Evolutionary conservation across 805 yeast genomes (phyloP).

Genomic region (Candida wancherniae): DNA sequence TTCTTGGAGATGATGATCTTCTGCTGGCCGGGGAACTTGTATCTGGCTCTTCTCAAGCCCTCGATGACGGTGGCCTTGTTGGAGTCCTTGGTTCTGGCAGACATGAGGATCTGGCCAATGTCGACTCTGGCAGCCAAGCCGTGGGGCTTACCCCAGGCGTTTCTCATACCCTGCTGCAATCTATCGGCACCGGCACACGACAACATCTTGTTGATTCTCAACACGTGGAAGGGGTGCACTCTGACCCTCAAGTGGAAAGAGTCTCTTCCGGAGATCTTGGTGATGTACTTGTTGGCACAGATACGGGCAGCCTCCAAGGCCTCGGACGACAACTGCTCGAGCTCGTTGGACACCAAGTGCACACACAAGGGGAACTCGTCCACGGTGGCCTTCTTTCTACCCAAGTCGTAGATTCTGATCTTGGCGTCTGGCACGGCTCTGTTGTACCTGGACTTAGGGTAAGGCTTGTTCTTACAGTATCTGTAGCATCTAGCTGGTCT

Average conservation of each 20-base stretch:
- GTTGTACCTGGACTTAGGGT: conserved; percentile 99
- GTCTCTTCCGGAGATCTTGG: conserved; percentile 97
- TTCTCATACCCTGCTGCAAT: conserved; percentile 99
- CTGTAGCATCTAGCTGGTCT: conserved; percentile 99
- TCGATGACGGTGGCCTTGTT: conserved; percentile 97
- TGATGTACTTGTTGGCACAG: conserved; percentile 99
- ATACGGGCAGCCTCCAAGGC: conserved; percentile 99
- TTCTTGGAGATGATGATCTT: conserved; percentile 98
- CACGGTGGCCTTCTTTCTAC: conserved; percentile 99
- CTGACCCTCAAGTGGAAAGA: conserved; percentile 99
- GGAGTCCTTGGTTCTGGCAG: conserved; percentile 96
- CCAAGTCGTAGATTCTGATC: conserved; percentile 98
- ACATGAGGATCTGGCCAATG: conserved; percentile 97
- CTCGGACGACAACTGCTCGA: conserved; percentile 98
- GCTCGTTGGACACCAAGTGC: conserved; percentile 98
- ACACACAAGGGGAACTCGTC: conserved; percentile 99
- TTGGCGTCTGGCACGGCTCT: conserved; percentile 99
- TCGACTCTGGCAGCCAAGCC: conserved; percentile 99
- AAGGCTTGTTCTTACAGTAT: conserved; percentile 99
- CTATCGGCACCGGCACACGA: conserved; percentile 99
- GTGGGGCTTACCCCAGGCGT: conserved; percentile 99
- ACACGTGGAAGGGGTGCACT: conserved; percentile 99
- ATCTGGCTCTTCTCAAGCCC: conserved; percentile 99
- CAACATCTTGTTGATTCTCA: conserved; percentile 99
- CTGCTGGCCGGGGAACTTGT: conserved; percentile 99